Evolutionary conservation across 805 yeast genomes (phyloP), one percentile per base, ranked within the genome.

Genomic region (Candida hispaniensis): DNA sequence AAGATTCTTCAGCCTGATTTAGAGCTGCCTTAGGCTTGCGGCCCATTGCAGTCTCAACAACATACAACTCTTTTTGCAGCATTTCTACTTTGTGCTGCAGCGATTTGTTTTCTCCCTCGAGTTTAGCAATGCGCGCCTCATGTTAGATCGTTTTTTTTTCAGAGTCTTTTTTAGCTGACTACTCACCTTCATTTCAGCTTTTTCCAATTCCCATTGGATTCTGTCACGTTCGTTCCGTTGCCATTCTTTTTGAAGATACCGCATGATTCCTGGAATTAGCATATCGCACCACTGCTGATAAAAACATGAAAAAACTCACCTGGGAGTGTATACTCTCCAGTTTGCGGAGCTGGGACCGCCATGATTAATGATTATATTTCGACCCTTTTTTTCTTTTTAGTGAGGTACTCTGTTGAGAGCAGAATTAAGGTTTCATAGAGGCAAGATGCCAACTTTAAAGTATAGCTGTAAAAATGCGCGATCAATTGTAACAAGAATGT

Each of bases 211-310:
- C 75, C 76, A 73, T 26, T 66, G 67, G 35, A 73, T 69, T 33
- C 75, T 57, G 44, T 70, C 73, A 38, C 71, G 65, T 49, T 74
- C 79, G 49, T 68, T 70, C 40, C 63, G 65, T 36, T 74, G 72
- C 65, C 73, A 73, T 45, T 74, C 79, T 14, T 67, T 58, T 48
- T 74, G 79, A 47, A 74, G 59, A 42, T 68, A 74, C 47, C 71
- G 68, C 72, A 74, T 71, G 18, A 74, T 73, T 33, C 79, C 79
- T 26, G 64, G 61, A 23, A 34, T 34, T 17, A 40, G 18, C 23
- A 39, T 10, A 22, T 16, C 27, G 14, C 14, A 26, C 13, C 16
- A 28, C 19, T 24, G 16, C 7, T 13, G 16, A 4, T 18, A 7
- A 16, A n/a, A 14, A 10, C 4, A n/a, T 14, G 8, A 21, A 10